Evolutionary conservation across 139 green algal species (phyloP).

Genomic region (Chlamydomonas sp.): DNA sequence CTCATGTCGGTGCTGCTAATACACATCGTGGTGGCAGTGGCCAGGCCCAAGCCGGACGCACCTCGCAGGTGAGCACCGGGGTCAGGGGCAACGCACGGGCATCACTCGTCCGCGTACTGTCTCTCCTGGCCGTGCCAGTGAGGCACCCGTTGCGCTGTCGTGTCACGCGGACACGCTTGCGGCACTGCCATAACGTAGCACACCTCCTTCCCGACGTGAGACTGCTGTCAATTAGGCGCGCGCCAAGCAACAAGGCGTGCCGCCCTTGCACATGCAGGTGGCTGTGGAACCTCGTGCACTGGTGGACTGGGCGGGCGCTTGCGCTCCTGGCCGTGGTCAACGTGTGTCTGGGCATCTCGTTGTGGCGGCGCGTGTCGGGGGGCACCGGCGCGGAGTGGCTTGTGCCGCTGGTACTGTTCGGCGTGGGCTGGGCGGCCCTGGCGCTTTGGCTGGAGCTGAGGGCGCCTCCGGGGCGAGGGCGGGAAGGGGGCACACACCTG

Average conservation of each 20-base stretch:
- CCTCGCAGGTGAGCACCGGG: background rate
- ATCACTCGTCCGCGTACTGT: background rate
- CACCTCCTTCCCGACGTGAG: too few relatives aligned
- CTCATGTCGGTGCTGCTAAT: background rate
- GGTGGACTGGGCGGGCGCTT: constrained; percentile 18
- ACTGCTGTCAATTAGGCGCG: too few relatives aligned
- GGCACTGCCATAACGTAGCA: too few relatives aligned
- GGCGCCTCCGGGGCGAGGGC: background rate
- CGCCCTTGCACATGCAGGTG: background rate
- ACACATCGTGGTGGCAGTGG: constrained; percentile 12
- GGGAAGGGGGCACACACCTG: background rate
- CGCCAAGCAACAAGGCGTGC: too few relatives aligned
- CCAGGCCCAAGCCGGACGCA: constrained; percentile 40
- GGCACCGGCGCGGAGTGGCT: constrained; percentile 17
- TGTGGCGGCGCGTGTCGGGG: constrained; percentile 16
- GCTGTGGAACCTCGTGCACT: constrained; percentile 35
- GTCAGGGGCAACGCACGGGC: background rate
- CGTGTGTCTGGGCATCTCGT: constrained; percentile 18
- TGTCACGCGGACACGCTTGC: background rate
- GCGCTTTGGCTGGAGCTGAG: constrained; percentile 1
- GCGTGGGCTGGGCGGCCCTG: background rate
- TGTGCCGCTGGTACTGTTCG: background rate
- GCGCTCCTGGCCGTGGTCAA: constrained; percentile 26
- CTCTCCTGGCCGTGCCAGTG: background rate
- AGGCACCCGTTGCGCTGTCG: too few relatives aligned